Percentiles rank a stretch among this genome's conserved stretches.
Conservation (phyloP, 106 monocot genomes). For the Dendrobium nobile region DNA sequence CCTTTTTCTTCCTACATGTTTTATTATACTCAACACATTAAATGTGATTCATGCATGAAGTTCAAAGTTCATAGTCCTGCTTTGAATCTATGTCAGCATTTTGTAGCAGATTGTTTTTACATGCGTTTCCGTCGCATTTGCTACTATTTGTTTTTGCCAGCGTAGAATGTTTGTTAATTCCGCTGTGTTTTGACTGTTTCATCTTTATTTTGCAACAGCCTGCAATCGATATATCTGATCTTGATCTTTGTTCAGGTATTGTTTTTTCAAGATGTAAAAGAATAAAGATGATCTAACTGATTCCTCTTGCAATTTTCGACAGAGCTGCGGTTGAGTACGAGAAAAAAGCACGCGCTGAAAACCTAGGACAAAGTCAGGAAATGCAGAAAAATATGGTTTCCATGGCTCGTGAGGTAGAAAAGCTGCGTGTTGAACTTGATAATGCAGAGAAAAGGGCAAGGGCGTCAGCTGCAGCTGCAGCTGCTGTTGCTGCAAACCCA, state of each 20-base stretch:
- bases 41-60: no score
- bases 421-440: slow-evolving; percentile 65
- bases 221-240: not conserved
- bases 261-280: not conserved
- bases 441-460: slow-evolving; percentile 67
- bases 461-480: slow-evolving; percentile 36
- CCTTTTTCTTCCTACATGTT: no score
- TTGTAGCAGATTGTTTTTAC: no score
- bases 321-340: slow-evolving; percentile 90
- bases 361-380: slow-evolving; percentile 49
- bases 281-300: not conserved
- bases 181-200: no score
- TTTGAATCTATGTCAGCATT: no score
- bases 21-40: no score
- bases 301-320: slow-evolving; percentile 5
- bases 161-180: no score
- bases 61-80: no score
- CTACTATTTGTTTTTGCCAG: no score
- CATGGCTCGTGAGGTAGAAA: slow-evolving; percentile 64
- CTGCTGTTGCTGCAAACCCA: slow-evolving; percentile 39
- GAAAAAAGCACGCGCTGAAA: slow-evolving; percentile 72
- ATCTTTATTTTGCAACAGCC: no score
- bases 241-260: not conserved
- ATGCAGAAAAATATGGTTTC: slow-evolving; percentile 75
- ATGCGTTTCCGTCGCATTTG: no score